Conservation (phyloP, 192 early-diverging fungal genomes). For the Cetraspora pellucida region DNA sequence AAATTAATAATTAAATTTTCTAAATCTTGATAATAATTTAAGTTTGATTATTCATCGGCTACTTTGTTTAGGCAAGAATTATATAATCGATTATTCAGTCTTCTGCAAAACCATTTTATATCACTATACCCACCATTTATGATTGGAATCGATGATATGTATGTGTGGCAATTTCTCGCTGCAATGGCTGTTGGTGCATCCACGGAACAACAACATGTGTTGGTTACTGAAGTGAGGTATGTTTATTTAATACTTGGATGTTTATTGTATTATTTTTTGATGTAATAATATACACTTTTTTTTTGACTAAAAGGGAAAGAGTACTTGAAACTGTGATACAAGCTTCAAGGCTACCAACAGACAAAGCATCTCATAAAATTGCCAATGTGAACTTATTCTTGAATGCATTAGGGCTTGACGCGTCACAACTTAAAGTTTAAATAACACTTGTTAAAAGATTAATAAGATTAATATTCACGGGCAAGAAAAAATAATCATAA, state of each 20-base stretch:
- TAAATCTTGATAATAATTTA: background rate
- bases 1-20: too few relatives aligned
- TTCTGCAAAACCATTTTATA: constrained; percentile 74
- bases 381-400: constrained; percentile 94
- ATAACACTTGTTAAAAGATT: background rate
- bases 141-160: constrained; percentile 72
- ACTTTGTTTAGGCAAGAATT: constrained; percentile 65
- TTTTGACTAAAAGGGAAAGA: constrained; percentile 58
- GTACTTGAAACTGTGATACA: constrained; percentile 80
- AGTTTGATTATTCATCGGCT: background rate
- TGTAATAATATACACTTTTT: background rate
- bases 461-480: too few relatives aligned
- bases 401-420: constrained; percentile 93
- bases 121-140: constrained; percentile 75
- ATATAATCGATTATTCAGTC: constrained; percentile 80
- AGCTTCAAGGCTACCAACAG: constrained; percentile 56
- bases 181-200: constrained; percentile 93
- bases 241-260: constrained; percentile 11
- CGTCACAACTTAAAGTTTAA: constrained; percentile 61
- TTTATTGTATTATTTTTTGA: background rate
- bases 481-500: too few relatives aligned
- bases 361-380: constrained; percentile 64
- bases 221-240: constrained; percentile 89
- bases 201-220: constrained; percentile 89
- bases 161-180: constrained; percentile 98